Base-by-base conservation (phyloP, 768 basidiomycete genomes). In the Calocera cornea region DNA sequence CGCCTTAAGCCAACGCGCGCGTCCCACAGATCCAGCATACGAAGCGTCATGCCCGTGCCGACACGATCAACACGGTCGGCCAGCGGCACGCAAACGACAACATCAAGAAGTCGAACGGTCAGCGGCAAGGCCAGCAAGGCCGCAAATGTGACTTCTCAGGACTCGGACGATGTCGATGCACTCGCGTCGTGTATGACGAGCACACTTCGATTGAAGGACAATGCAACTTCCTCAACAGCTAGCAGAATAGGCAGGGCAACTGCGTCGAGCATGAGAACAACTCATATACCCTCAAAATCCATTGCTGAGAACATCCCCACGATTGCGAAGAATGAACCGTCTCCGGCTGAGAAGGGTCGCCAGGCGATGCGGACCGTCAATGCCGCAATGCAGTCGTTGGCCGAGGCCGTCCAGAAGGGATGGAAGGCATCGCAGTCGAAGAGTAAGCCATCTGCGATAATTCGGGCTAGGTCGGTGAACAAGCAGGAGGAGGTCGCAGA, bases 341-440 rank as follows among this genome's bases (percentile, higher is more conserved):
- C 54, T 44, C 64, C 33, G 1, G 22, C 27, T n/a, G 63, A 65
- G 40, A 24, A 24, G 29, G 67, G 54, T 31, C 54, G 41, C 17
- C 47, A 67, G n/a, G 70, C 70, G 17, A 66, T 70, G 70, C 50
- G 24, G 14, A 63, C 22, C 29, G 41, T 89, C 10, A 91, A 91
- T 69, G 64, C 79, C 0, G 82, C 84, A 0, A 83, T 86, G 3
- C 87, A 87, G 70, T 78, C 76, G 0, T 74, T 92, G 12, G 82
- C 86, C 3, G 69, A 71, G 1, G 67, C 83, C 11, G 74, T 83
- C 34, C 83, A 87, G 69, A 80, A 82, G 0, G 87, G 87, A 1
- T 86, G 86, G 87, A 88, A 84, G 75, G 74, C 72, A 5, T 73
- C 74, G 64, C 54, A 29, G 5, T 76, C 74, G 31, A 27, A 60